phyloP scores from a whole-genome alignment of 2,329 filamentous ascomycete species.

The Albifimbria verrucaria region DNA sequence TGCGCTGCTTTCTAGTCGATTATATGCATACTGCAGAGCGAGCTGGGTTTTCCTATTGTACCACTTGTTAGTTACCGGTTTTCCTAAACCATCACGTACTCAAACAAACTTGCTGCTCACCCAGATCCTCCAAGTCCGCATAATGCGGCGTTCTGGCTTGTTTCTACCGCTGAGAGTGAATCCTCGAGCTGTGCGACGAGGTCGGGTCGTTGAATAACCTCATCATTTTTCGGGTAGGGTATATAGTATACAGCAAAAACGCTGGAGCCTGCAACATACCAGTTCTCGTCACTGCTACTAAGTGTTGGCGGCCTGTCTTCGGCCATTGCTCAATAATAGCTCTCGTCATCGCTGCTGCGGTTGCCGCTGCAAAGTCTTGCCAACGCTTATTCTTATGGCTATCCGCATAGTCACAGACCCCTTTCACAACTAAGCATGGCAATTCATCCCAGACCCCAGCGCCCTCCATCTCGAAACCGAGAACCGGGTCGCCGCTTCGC shows the following conservation, averaged over 20 bases:
- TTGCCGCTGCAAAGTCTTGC: slow-evolving; percentile 15
- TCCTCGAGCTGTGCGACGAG: slow-evolving; percentile 6
- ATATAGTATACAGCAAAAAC: background rate
- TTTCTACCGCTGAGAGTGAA: background rate
- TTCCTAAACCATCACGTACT: background rate
- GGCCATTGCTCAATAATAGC: slow-evolving; percentile 6
- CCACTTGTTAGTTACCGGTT: background rate
- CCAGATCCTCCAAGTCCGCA: slow-evolving; percentile 14
- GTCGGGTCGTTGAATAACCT: slow-evolving; percentile 5
- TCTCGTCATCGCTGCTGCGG: slow-evolving; percentile 6
- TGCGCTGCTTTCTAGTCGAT: slow-evolving; percentile 9
- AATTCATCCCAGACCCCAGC: slow-evolving; percentile 24
- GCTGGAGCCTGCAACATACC: no score
- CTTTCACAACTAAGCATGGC: slow-evolving; percentile 31
- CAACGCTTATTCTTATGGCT: slow-evolving; percentile 33
- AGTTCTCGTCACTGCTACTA: no score
- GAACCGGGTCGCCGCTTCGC: slow-evolving; percentile 4
- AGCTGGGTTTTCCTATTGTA: slow-evolving; percentile 32
- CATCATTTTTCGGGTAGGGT: slow-evolving; percentile 12
- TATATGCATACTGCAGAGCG: slow-evolving; percentile 31
- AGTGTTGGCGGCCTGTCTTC: background rate
- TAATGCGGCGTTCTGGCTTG: slow-evolving; percentile 8
- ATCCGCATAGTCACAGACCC: slow-evolving; percentile 35
- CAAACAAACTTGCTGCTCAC: slow-evolving; percentile 1
- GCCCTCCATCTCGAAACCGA: slow-evolving; percentile 30